These are phyloP conservation scores for Chernovozyma sophiae-reginae DNA, from an alignment of 1,139 yeast species.

Conservation along the genomic window DNA sequence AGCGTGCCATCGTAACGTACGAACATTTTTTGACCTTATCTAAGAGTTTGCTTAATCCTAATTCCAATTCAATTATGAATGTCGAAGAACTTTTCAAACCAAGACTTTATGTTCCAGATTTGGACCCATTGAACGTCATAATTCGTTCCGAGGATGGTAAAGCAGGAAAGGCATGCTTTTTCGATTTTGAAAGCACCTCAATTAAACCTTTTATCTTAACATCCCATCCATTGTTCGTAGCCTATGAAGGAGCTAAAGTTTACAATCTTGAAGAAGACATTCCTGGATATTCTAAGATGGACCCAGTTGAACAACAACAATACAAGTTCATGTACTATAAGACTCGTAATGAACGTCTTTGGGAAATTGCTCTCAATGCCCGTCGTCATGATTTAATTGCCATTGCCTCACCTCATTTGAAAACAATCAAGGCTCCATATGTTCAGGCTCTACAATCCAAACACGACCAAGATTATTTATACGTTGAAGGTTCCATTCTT, in stretches of 20 bases:
- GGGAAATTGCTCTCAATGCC: constrained; percentile 75
- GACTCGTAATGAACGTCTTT: constrained; percentile 85
- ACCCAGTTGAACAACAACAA: constrained; percentile 71
- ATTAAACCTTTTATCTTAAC: constrained; percentile 79
- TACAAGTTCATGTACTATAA: constrained; percentile 81
- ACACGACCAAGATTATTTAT: constrained; percentile 57
- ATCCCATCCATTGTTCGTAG: constrained; percentile 76
- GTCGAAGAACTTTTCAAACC: constrained; percentile 64
- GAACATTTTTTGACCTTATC: constrained; percentile 55
- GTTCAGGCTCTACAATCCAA: constrained; percentile 63
- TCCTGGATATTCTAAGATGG: constrained; percentile 62
- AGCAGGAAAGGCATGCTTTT: constrained; percentile 42
- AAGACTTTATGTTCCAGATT: constrained; percentile 72
- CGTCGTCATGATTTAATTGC: constrained; percentile 65
- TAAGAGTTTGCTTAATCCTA: constrained; percentile 49
- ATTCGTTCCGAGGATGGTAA: constrained; percentile 31
- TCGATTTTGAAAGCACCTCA: constrained; percentile 78
- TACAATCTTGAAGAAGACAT: constrained; percentile 71
- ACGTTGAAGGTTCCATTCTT: constrained; percentile 62
- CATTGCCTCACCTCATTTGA: constrained; percentile 73
- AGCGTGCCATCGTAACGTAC: constrained; percentile 53
- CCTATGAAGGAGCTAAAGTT: constrained; percentile 83
- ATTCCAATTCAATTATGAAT: constrained; percentile 53
- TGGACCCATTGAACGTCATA: constrained; percentile 86
- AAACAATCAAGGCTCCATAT: constrained; percentile 63